Evolutionary conservation across 805 yeast species (phyloP).

Genomic region (Phaffomyces thermotolerans): DNA sequence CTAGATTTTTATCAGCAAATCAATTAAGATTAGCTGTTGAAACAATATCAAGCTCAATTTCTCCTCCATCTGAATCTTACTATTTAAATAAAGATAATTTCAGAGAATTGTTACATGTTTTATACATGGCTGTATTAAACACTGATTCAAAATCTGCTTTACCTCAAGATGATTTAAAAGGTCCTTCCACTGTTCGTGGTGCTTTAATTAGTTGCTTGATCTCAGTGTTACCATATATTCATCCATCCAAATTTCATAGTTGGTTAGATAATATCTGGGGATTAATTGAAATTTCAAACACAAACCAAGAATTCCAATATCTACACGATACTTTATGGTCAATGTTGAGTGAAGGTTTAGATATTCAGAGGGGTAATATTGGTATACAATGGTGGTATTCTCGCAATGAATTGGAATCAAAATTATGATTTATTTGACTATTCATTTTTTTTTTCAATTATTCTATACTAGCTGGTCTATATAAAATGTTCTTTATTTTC

Average conservation of each 20-base stretch:
- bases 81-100: conserved; percentile 22
- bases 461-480: conserved; percentile 7
- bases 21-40: conserved; percentile 55
- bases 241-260: conserved; percentile 30
- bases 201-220: conserved; percentile 42
- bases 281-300: conserved; percentile 26
- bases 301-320: conserved; percentile 30
- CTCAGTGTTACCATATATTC: conserved; percentile 46
- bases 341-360: conserved; percentile 48
- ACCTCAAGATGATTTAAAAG: conserved; percentile 8
- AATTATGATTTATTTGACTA: conserved; percentile 1
- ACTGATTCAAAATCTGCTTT: conserved; percentile 28
- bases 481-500: neutral
- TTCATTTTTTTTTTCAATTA: neutral
- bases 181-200: conserved; percentile 34
- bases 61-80: conserved; percentile 30
- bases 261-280: conserved; percentile 44
- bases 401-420: conserved; percentile 7
- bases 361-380: conserved; percentile 46
- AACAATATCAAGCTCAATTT: conserved; percentile 40
- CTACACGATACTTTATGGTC: conserved; percentile 43
- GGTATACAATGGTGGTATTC: conserved; percentile 63
- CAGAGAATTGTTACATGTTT: conserved; percentile 33
- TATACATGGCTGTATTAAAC: conserved; percentile 35
- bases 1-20: conserved; percentile 40